These are phyloP conservation scores for Polytrichum formosum DNA, from an alignment of 225 moss, liverwort and hornwort species.

Conservation along the genomic window DNA sequence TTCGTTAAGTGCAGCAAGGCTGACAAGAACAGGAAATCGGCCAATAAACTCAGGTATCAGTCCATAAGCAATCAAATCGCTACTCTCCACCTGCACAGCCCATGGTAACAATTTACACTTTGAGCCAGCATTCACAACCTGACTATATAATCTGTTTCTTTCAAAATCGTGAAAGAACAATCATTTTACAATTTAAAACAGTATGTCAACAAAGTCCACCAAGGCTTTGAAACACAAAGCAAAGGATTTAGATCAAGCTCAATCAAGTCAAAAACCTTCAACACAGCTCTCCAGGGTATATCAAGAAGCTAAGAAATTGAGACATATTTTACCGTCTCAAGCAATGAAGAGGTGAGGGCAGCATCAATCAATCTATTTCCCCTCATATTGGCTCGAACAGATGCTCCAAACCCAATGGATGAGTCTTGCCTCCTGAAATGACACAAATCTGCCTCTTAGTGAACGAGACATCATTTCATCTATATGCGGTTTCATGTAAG, in stretches of 20 bases:
- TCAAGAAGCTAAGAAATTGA: too few relatives aligned
- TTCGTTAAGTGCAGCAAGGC: conserved; percentile 89
- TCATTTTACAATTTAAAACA: too few relatives aligned
- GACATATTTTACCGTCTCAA: conserved; percentile 60
- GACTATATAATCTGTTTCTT: too few relatives aligned
- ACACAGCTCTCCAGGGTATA: too few relatives aligned
- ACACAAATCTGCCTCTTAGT: neutral
- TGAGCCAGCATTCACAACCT: neutral
- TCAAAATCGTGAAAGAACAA: too few relatives aligned
- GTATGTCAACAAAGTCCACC: too few relatives aligned
- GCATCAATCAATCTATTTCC: conserved; percentile 76
- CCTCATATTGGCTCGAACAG: conserved; percentile 94
- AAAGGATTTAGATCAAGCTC: too few relatives aligned
- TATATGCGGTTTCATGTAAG: too few relatives aligned
- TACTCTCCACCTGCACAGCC: conserved; percentile 81
- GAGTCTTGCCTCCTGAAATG: conserved; percentile 86
- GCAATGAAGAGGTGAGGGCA: conserved; percentile 80
- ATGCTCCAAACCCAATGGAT: conserved; percentile 95
- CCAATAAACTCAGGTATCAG: conserved; percentile 99
- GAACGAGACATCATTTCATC: too few relatives aligned
- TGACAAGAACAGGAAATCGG: conserved; percentile 94
- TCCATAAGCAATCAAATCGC: conserved; percentile 96
- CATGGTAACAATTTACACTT: conserved; percentile 1
- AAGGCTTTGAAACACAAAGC: too few relatives aligned
- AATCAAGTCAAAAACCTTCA: too few relatives aligned